Percentiles rank a stretch among this genome's conserved stretches.
Evolutionary conservation across 1,139 yeast genomes (phyloP).

Genomic region (Scheffersomyces quercinus): DNA sequence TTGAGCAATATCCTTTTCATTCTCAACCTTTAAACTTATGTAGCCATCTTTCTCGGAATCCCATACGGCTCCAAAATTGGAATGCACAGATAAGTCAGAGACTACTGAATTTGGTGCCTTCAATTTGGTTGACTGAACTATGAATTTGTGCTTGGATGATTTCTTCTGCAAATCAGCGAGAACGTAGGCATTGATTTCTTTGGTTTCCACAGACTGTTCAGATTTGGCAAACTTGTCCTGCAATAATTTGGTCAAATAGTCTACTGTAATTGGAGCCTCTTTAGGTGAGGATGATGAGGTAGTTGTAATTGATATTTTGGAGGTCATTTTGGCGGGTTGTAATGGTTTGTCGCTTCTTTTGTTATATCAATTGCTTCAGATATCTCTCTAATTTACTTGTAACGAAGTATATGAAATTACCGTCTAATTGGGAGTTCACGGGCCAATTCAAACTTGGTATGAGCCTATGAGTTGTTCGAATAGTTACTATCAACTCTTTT

Average conservation of each 20-base stretch:
- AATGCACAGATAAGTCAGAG: conserved; percentile 19
- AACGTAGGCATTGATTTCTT: conserved; percentile 13
- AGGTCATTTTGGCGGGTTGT: neutral
- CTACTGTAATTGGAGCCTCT: neutral
- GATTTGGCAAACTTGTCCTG: neutral
- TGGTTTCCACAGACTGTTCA: conserved; percentile 3
- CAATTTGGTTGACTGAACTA: conserved; percentile 29
- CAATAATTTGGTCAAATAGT: neutral
- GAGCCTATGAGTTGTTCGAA: too few relatives aligned
- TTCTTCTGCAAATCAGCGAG: conserved; percentile 24
- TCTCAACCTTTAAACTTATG: conserved; percentile 19
- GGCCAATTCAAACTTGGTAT: too few relatives aligned
- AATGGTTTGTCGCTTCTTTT: too few relatives aligned
- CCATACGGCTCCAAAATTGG: conserved; percentile 42
- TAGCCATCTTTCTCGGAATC: conserved; percentile 41
- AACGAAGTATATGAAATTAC: too few relatives aligned
- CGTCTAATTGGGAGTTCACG: too few relatives aligned
- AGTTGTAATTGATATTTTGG: neutral
- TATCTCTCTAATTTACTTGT: neutral
- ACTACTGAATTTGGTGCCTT: conserved; percentile 12
- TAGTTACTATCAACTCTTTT: too few relatives aligned
- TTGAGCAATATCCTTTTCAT: conserved; percentile 3
- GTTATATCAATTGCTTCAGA: neutral
- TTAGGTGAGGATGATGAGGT: neutral
- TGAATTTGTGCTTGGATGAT: conserved; percentile 40